phyloP scores from a whole-genome alignment of 2,329 filamentous ascomycete genomes.

The Talaromyces sp. region DNA sequence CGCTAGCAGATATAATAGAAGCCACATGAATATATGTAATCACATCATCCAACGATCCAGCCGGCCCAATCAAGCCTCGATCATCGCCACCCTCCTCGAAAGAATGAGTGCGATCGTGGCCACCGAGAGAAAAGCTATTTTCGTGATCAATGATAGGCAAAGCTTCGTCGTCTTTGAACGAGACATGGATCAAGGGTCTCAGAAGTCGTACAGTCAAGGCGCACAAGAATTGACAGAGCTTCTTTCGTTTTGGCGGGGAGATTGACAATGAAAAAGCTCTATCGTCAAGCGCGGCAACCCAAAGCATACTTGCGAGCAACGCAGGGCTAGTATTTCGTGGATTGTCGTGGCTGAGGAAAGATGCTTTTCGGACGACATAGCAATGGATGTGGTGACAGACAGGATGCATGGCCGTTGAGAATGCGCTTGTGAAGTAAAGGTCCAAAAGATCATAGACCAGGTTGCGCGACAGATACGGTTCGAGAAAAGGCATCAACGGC shows the following conservation, averaged over 20 bases:
- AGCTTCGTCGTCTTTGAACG: slow-evolving; percentile 49
- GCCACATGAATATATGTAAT: slow-evolving; percentile 90
- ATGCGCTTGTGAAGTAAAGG: slow-evolving; percentile 86
- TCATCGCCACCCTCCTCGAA: slow-evolving; percentile 58
- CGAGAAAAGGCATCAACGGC: slow-evolving; percentile 77
- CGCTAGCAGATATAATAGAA: slow-evolving; percentile 86
- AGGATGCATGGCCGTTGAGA: slow-evolving; percentile 82
- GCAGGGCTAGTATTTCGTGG: slow-evolving; percentile 82
- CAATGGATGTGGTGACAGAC: slow-evolving; percentile 87
- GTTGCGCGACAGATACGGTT: slow-evolving; percentile 71
- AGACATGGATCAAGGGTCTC: slow-evolving; percentile 80
- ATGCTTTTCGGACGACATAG: slow-evolving; percentile 83
- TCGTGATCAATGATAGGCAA: slow-evolving; percentile 40
- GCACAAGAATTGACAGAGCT: slow-evolving; percentile 82
- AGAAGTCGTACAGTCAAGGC: slow-evolving; percentile 82
- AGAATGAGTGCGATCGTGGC: slow-evolving; percentile 62
- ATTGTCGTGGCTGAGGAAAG: slow-evolving; percentile 77
- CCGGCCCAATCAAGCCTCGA: slow-evolving; percentile 48
- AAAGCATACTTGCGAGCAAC: slow-evolving; percentile 89
- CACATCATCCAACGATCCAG: slow-evolving; percentile 81
- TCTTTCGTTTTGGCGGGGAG: slow-evolving; percentile 74
- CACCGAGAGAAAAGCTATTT: slow-evolving; percentile 64
- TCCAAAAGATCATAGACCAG: slow-evolving; percentile 87
- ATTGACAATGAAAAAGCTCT: slow-evolving; percentile 84
- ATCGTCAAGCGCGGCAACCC: slow-evolving; percentile 91